Evolutionary conservation across 441 rosid species (phyloP).

Genomic region (Macaranga tanarius): DNA sequence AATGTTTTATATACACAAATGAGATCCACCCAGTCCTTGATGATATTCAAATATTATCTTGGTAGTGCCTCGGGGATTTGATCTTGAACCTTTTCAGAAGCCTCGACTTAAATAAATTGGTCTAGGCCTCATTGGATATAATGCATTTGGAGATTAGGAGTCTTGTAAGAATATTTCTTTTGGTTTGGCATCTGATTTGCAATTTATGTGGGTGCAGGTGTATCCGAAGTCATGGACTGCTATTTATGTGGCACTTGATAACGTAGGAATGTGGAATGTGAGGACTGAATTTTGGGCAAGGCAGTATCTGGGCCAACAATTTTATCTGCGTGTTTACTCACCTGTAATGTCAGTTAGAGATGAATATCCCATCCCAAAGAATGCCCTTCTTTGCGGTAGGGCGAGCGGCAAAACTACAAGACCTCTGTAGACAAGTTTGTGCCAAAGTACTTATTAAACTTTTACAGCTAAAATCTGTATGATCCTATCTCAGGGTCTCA

Average conservation of each 20-base stretch:
- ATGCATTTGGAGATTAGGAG: too few relatives aligned
- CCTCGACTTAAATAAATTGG: too few relatives aligned
- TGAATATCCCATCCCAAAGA: slow-evolving; percentile 76
- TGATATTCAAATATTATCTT: too few relatives aligned
- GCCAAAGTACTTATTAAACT: neutral
- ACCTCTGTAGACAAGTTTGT: neutral
- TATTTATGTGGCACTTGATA: slow-evolving; percentile 74
- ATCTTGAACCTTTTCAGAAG: too few relatives aligned
- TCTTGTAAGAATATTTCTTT: too few relatives aligned
- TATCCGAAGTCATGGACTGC: slow-evolving; percentile 95
- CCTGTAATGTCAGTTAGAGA: slow-evolving; percentile 64
- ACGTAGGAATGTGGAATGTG: slow-evolving; percentile 96
- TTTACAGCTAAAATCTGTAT: neutral
- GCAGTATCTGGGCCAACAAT: slow-evolving; percentile 90
- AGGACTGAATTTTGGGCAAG: slow-evolving; percentile 85
- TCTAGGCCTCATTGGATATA: too few relatives aligned
- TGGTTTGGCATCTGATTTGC: too few relatives aligned
- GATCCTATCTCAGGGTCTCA: slow-evolving; percentile 18
- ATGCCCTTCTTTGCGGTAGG: slow-evolving; percentile 74
- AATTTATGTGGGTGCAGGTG: slow-evolving; percentile 42
- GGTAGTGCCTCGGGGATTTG: too few relatives aligned
- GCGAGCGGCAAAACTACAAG: slow-evolving; percentile 30
- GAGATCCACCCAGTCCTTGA: too few relatives aligned
- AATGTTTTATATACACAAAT: too few relatives aligned
- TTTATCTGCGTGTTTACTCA: slow-evolving; percentile 74